These are phyloP conservation scores for Friedmanniomyces simplex DNA, from an alignment of 495 filamentous ascomycete genomes.

Conservation along the genomic window DNA sequence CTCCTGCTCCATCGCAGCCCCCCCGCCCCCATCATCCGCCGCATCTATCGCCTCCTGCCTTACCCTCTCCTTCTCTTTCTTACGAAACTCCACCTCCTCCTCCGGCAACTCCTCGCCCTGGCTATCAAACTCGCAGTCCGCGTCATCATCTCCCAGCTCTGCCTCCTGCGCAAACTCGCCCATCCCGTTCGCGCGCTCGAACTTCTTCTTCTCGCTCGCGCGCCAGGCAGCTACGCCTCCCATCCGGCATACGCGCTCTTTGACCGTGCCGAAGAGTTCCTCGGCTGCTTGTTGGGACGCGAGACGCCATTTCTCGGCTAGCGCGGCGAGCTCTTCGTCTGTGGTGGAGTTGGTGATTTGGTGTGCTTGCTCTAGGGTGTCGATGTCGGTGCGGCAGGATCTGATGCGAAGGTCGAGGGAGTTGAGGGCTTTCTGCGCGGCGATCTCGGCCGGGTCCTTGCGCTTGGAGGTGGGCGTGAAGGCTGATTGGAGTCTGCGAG, in stretches of 20 bases:
- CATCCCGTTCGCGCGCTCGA: constrained; percentile 20
- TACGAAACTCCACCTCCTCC: constrained; percentile 15
- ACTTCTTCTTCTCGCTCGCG: constrained; percentile 36
- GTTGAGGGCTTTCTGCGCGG: constrained; percentile 12
- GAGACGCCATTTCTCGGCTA: constrained; percentile 37
- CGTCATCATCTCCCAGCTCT: constrained; percentile 29
- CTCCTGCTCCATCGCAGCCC: constrained; percentile 4
- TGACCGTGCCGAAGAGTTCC: constrained; percentile 37
- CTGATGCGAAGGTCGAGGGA: constrained; percentile 17
- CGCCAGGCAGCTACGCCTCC: constrained; percentile 49
- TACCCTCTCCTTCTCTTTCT: constrained; percentile 15
- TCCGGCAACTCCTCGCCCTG: constrained; percentile 19
- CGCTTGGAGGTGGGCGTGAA: background rate
- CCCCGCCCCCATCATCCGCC: constrained; percentile 3
- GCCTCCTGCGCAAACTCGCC: constrained; percentile 29
- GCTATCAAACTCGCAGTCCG: constrained; percentile 20
- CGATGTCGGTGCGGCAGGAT: constrained; percentile 29
- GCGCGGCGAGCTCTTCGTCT: constrained; percentile 38
- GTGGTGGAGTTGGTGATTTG: constrained; percentile 37
- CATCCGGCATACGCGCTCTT: constrained; percentile 43
- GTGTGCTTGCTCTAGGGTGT: constrained; percentile 41
- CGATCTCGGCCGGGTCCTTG: constrained; percentile 13
- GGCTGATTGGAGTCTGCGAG: background rate
- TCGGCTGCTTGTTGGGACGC: constrained; percentile 39
- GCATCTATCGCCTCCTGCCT: constrained; percentile 16